Conservation (phyloP, 148 eudicot genomes). For the Chenopodium formosanum region DNA sequence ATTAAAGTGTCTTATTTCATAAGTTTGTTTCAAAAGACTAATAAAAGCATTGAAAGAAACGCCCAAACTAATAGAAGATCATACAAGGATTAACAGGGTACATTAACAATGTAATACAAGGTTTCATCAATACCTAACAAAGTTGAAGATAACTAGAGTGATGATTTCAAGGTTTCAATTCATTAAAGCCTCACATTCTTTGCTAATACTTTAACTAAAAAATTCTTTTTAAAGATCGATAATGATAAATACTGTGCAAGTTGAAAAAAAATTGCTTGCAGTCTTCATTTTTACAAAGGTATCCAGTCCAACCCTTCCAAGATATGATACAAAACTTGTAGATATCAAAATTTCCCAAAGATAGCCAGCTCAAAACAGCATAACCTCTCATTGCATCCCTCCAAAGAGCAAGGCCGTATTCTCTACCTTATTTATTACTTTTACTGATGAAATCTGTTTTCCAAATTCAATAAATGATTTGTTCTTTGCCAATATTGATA, state of each 20-base stretch:
- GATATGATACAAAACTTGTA: neutral
- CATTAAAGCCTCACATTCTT: neutral
- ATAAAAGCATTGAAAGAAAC: neutral
- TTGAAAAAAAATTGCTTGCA: neutral
- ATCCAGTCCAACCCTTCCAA: neutral
- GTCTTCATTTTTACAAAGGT: neutral
- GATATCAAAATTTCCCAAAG: neutral
- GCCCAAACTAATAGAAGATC: neutral
- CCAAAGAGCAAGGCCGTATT: neutral
- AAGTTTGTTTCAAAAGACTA: neutral
- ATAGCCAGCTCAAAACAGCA: neutral
- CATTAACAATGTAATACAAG: no score
- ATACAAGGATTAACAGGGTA: no score
- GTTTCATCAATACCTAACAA: no score
- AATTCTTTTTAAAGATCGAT: neutral
- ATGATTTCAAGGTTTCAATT: neutral
- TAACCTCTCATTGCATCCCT: neutral
- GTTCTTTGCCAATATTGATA: no score
- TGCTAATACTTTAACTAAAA: neutral
- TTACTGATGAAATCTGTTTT: no score
- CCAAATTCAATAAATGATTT: no score
- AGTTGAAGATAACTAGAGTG: neutral
- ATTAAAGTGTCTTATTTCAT: neutral
- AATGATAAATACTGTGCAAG: neutral
- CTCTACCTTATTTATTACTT: no score